Evolutionary conservation across 2,329 filamentous ascomycete species (phyloP).

Genomic region (Arthroderma sp.): DNA sequence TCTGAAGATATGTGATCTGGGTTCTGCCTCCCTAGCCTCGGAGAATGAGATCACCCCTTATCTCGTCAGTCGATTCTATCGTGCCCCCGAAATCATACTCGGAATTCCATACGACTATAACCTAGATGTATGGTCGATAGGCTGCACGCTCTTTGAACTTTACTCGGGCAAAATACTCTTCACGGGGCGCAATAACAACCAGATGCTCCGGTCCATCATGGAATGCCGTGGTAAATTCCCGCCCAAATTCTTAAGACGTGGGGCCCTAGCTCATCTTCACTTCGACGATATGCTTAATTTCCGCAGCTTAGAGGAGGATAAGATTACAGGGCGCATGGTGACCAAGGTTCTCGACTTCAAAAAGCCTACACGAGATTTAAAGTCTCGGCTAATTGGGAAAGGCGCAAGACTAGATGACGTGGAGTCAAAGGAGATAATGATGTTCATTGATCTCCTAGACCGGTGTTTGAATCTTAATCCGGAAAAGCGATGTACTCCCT

Average conservation of each 20-base stretch:
- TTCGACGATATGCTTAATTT: conserved; percentile 81
- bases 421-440: conserved; percentile 64
- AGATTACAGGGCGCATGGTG: conserved; percentile 67
- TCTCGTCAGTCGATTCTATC: conserved; percentile 92
- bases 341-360: conserved; percentile 36
- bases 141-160: conserved; percentile 90
- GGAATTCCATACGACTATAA: conserved; percentile 93
- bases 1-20: conserved; percentile 91
- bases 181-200: conserved; percentile 89
- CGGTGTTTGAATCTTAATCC: conserved; percentile 81
- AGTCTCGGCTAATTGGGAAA: conserved; percentile 60
- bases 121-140: conserved; percentile 96
- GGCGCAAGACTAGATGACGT: conserved; percentile 61
- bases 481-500: conserved; percentile 77
- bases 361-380: conserved; percentile 71
- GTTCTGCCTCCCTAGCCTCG: conserved; percentile 82
- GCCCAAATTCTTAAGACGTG: conserved; percentile 74
- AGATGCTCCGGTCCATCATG: conserved; percentile 95
- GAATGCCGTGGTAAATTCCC: conserved; percentile 89
- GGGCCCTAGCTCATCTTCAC: conserved; percentile 61
- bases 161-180: conserved; percentile 98
- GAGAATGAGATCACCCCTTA: conserved; percentile 92
- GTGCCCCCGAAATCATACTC: conserved; percentile 90
- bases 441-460: conserved; percentile 79
- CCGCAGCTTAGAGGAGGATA: conserved; percentile 72